phyloP scores from a whole-genome alignment of 2,329 filamentous ascomycete genomes.

The Calonectria pseudoturangicola region DNA sequence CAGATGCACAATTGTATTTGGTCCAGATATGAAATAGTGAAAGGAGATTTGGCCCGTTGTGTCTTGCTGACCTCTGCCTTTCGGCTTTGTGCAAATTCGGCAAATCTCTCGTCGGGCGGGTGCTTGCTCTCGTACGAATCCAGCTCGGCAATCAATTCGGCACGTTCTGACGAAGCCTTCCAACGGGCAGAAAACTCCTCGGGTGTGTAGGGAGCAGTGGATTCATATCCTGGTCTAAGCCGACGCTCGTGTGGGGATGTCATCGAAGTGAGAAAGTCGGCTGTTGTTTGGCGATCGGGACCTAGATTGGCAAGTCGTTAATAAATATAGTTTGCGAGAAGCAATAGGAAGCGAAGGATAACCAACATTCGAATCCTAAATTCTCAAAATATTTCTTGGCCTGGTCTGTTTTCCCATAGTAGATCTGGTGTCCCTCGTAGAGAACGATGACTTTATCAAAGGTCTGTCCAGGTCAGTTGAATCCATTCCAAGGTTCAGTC shows the following conservation, averaged over 20 bases:
- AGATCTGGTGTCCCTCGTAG: slow-evolving; percentile 81
- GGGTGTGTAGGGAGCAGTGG: slow-evolving; percentile 59
- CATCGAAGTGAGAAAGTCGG: slow-evolving; percentile 62
- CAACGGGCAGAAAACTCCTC: slow-evolving; percentile 61
- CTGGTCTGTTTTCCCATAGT: slow-evolving; percentile 74
- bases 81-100: slow-evolving; percentile 47
- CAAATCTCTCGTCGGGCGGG: slow-evolving; percentile 43
- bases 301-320: slow-evolving; percentile 31
- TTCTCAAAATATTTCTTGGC: slow-evolving; percentile 78
- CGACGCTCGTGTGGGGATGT: slow-evolving; percentile 62
- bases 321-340: neutral
- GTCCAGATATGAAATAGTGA: slow-evolving; percentile 67
- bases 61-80: slow-evolving; percentile 56
- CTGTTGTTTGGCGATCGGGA: slow-evolving; percentile 52
- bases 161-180: slow-evolving; percentile 52
- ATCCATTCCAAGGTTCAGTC: too few species aligned
- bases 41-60: slow-evolving; percentile 66
- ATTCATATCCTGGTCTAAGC: slow-evolving; percentile 56
- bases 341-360: too few species aligned
- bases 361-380: slow-evolving; percentile 52
- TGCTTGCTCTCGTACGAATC: slow-evolving; percentile 54
- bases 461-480: slow-evolving; percentile 63
- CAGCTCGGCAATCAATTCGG: slow-evolving; percentile 55
- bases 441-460: slow-evolving; percentile 82
- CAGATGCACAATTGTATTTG: slow-evolving; percentile 66